phyloP scores from a whole-genome alignment of 2,329 filamentous ascomycete species.

The Penicillium freii region DNA sequence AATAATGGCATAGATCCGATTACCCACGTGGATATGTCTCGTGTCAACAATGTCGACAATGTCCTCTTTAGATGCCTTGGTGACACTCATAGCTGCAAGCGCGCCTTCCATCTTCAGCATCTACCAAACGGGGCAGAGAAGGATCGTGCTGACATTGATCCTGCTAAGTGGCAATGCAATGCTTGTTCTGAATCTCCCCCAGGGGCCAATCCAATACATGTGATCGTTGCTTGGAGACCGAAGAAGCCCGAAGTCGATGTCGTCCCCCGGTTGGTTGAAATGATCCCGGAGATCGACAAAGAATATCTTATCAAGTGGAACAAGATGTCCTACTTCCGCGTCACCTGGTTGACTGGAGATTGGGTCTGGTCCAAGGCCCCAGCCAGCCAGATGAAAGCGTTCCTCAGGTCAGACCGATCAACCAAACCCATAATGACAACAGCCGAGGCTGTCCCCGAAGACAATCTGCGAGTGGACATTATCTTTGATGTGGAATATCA shows the following conservation, averaged over 20 bases:
- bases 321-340: conserved; percentile 73
- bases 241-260: conserved; percentile 56
- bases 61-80: conserved; percentile 74
- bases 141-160: conserved; percentile 43
- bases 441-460: conserved; percentile 81
- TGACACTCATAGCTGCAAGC: conserved; percentile 60
- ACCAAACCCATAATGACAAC: conserved; percentile 65
- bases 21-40: conserved; percentile 57
- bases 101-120: conserved; percentile 82
- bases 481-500: conserved; percentile 77
- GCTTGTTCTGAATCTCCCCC: conserved; percentile 65
- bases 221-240: conserved; percentile 87
- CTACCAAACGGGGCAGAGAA: conserved; percentile 53
- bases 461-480: conserved; percentile 81
- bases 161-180: conserved; percentile 82
- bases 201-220: conserved; percentile 61
- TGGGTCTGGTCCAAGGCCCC: conserved; percentile 78
- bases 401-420: conserved; percentile 66
- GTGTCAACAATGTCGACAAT: conserved; percentile 72
- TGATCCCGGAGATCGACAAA: conserved; percentile 71
- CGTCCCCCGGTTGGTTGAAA: conserved; percentile 42
- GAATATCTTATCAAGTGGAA: conserved; percentile 94
- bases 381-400: conserved; percentile 64
- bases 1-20: conserved; percentile 79
- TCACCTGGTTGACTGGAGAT: conserved; percentile 80